Evolutionary conservation across 2,329 filamentous ascomycete genomes (phyloP), one percentile per base, ranked within the genome.

Genomic region (Drechslerella coelobrocha): DNA sequence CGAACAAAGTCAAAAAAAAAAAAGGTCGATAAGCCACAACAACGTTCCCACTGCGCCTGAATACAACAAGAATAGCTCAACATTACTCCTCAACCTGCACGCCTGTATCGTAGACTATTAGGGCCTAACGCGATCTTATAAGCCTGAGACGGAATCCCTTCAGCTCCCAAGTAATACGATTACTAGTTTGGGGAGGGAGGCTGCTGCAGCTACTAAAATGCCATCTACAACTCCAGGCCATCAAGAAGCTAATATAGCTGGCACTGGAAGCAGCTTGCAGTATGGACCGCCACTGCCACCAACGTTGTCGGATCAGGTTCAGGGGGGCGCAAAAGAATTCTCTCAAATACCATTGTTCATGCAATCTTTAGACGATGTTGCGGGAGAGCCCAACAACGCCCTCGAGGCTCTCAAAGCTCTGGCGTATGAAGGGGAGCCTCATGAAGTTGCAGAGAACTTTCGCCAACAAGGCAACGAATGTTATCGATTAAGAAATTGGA

Each of bases 381-480:
- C 89, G 72, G 87, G 90, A 74, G 73, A 73, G 17, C 48, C 55
- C 2, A 75, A 74, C 26, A 24, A 66, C 17, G 73, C 74, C 17
- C 83, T 96, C 0, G 92, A 95, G 75, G 95, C 94, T 0, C 83
- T 99, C 69, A 89, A 90, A 77, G 93, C 94, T 0, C 82, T 99
- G 39, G 91, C 91, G 27, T 96, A 97, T 78, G 94, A 99, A 81
- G 95, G 94, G 19, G 92, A 92, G 7, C 87, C 90, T 52, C 84
- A 88, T 8, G 93, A 97, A 78, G 88, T 96, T 72, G 89, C 88
- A 19, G 81, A 84, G 47, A 91, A 91, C 73, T 97, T 97, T 81
- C 91, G 94, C 76, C 41, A 72, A 10, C 90, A 91, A 74, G 94
- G 94, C 31, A 99, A 99, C 78, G 93, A 97, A 76, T 88, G 86